These are phyloP conservation scores for Herpetospermum pedunculosum DNA, from an alignment of 306 rosid genomes.

Conservation along the genomic window DNA sequence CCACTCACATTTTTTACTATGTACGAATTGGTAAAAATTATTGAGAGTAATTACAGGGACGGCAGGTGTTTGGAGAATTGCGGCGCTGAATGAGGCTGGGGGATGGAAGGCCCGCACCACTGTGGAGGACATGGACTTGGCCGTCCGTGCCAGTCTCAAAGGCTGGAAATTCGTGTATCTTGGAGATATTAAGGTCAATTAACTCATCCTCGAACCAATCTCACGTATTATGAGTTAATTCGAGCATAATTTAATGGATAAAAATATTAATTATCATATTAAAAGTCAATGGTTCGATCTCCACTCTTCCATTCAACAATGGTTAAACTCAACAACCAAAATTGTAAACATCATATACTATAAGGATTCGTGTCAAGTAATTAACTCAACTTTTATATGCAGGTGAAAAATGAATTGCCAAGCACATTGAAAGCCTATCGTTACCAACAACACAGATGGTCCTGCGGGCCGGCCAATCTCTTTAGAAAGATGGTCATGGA, in stretches of 20 bases:
- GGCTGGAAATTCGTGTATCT: constrained; percentile 62
- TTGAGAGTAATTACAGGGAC: too few species aligned
- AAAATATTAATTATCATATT: too few species aligned
- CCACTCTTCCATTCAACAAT: too few species aligned
- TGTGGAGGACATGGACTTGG: constrained; percentile 64
- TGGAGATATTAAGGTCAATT: constrained; percentile 21
- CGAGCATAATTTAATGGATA: too few species aligned
- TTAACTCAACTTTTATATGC: not conserved
- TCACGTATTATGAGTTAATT: too few species aligned
- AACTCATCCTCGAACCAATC: too few species aligned
- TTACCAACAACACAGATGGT: constrained; percentile 57
- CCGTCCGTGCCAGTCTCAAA: constrained; percentile 55
- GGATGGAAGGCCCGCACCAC: constrained; percentile 63
- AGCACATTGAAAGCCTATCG: constrained; percentile 54
- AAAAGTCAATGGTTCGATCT: too few species aligned
- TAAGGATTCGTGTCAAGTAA: too few species aligned
- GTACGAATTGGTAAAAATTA: too few species aligned
- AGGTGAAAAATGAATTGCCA: constrained; percentile 54
- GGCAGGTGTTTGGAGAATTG: constrained; percentile 59
- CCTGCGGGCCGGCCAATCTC: constrained; percentile 61
- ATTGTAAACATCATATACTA: too few species aligned
- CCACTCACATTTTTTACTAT: too few species aligned
- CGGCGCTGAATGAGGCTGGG: constrained; percentile 48
- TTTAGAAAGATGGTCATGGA: constrained; percentile 44
- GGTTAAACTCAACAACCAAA: too few species aligned